Evolutionary conservation across 352 stramenopile species (phyloP), one percentile per base, ranked within the genome.

Genomic region (Phytophthora agathidicida): DNA sequence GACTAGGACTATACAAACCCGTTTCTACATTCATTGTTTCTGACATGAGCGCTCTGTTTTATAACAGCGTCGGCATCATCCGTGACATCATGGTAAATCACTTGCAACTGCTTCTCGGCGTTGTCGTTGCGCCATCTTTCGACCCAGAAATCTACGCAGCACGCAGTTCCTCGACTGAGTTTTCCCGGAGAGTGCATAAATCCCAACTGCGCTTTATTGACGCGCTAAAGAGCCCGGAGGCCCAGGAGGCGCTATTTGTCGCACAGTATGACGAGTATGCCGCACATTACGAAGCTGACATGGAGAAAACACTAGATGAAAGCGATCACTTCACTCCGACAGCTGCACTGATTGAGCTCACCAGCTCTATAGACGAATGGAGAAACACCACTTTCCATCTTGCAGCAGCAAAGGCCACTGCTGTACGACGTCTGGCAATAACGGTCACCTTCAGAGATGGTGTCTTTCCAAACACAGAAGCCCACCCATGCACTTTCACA

Each of bases 21-120:
- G 31, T 4, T 31, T 35, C 14, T 13, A 10, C 50, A 43, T 26
- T 41, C 27, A 19, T 11, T 22, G n/a, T 45, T 20, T 2, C 23
- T 60, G 7, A 60, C 1, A 24, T n/a, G 17, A 45, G 11, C 6
- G 19, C 7, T 39, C 7, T 43, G 24, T 7, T 50, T 6, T 22
- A 4, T 35, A 19, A 4, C 31, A 89, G 77, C 20, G 70, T 71
- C 23, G 86, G 86, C 2, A 90, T 96, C 24, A 72, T 96, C 22
- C 81, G 86, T 7, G 85, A 96, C 31, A 77, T 93, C 4, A 91
- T 94, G 71, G 75, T 79, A 17, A 96, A 94, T 53, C 86, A 96
- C 26, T 60, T 96, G 23, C 84, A 91, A 11, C 56, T 93, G 10
- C 50, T 94, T 14, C 56, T 91, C 0, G 65, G 61, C 1, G 37